Percentiles rank a stretch among this genome's conserved stretches.
Conservation (phyloP, 148 eudicot genomes). For the Selenicereus undatus region DNA sequence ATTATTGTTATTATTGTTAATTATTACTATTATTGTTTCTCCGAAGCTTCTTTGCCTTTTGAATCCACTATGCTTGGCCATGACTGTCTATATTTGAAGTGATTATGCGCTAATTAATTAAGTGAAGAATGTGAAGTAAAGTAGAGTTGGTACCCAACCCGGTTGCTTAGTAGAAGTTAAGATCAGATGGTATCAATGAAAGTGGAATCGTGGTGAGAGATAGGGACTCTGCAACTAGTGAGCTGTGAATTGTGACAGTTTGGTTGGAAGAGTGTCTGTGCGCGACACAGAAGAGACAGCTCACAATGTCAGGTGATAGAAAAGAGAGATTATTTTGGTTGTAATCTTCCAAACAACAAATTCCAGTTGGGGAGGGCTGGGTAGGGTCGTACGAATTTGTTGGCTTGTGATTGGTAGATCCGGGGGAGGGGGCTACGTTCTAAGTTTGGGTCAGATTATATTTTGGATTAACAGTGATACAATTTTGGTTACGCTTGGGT, state of each 20-base stretch:
- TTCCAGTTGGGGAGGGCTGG: background rate
- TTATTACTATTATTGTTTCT: background rate
- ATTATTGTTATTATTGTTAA: slow-evolving; percentile 5
- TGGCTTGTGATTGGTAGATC: background rate
- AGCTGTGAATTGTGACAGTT: background rate
- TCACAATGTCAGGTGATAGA: background rate
- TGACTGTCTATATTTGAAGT: background rate
- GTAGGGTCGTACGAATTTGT: background rate
- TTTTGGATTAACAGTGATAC: too few relatives aligned
- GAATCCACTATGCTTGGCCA: background rate
- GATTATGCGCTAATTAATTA: background rate
- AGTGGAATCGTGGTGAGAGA: too few relatives aligned
- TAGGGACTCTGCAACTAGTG: too few relatives aligned
- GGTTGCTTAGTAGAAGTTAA: background rate
- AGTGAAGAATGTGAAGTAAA: background rate
- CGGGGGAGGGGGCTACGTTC: too few relatives aligned
- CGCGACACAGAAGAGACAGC: slow-evolving; percentile 4
- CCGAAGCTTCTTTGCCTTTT: background rate
- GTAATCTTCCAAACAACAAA: background rate
- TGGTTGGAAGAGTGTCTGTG: background rate
- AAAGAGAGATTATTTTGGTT: background rate
- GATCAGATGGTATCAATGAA: background rate
- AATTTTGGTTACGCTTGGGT: too few relatives aligned
- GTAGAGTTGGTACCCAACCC: too few relatives aligned
- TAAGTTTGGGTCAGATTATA: too few relatives aligned